These are phyloP conservation scores for Glycine soja DNA, from an alignment of 306 rosid species.

Conservation along the genomic window DNA sequence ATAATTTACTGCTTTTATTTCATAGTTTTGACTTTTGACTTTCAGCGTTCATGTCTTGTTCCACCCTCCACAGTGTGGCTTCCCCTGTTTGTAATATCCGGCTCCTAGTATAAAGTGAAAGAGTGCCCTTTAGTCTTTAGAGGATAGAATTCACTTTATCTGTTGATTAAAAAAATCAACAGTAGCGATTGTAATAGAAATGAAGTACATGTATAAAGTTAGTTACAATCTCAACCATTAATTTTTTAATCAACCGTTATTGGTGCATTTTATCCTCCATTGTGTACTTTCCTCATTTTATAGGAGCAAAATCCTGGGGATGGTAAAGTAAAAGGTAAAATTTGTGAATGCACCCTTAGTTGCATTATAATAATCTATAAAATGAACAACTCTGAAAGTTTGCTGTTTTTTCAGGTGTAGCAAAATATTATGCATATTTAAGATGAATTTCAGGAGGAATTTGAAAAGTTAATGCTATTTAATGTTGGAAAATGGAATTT, in stretches of 20 bases:
- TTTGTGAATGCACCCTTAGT: background rate
- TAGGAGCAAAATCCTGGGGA: background rate
- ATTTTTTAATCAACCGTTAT: background rate
- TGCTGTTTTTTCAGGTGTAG: slow-evolving; percentile 1
- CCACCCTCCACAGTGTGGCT: slow-evolving; percentile 3
- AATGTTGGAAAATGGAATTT: slow-evolving; percentile 10
- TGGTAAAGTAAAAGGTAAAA: slow-evolving; percentile 7
- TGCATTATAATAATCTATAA: slow-evolving; percentile 21
- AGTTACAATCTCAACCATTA: background rate
- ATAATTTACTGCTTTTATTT: background rate
- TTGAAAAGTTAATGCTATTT: slow-evolving; percentile 22
- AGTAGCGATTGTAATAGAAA: background rate
- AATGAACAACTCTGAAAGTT: background rate
- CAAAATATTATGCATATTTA: slow-evolving; percentile 21
- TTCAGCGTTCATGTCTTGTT: background rate
- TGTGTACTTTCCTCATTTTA: background rate
- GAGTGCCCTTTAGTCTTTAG: too few relatives aligned
- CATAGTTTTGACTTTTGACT: slow-evolving; percentile 4
- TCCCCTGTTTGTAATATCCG: background rate
- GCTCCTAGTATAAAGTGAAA: background rate
- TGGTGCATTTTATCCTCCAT: background rate
- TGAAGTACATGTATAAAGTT: background rate
- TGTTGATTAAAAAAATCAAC: background rate
- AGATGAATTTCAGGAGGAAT: slow-evolving; percentile 19
- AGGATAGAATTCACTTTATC: background rate